Evolutionary conservation across 805 yeast species (phyloP), one percentile per base, ranked within the genome.

Genomic region (Myxozyma geophila): DNA sequence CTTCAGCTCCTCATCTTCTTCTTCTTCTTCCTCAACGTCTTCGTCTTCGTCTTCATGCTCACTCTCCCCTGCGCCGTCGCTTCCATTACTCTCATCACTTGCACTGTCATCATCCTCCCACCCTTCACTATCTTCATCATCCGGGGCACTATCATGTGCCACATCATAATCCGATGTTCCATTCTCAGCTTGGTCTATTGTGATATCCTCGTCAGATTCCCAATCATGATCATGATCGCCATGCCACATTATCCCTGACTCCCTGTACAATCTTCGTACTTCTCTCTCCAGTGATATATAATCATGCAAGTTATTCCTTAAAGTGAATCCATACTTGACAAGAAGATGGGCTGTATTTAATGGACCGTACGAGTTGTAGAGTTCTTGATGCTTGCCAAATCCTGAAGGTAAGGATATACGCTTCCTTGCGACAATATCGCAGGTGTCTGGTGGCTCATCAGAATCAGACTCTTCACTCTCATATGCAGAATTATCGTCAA

Each of bases 361-460:
- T 35, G 86, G 87, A 0, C 97, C 98, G 70, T 92, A 92, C 0
- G 95, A 86, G 75, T 90, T 92, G 78, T 86, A 89, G 13, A 93
- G 71, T 71, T 93, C 97, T 12, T 85, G 51, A n/a, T 21, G 9
- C 23, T 13, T n/a, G 9, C 17, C 7, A 9, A 52, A 8, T 7
- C 7, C 23, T 13, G 21, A 15, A 6, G 23, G 33, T 40, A 76
- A 72, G 0, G 70, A 56, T 0, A 89, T 83, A 1, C 75, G 72
- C 13, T 72, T 73, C 19, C 79, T 77, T 1, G 87, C 71, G 0
- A 83, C 79, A 13, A 92, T 84, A 70, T 91, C 97, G 70, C 96
- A 90, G 67, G 92, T 87, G 62, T 76, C 78, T 33, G 48, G 65
- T 3, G 54, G 71, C 2, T 37, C 48, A 7, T 51, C 53, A 12